Evolutionary conservation across 2,329 filamentous ascomycete genomes (phyloP).

Genomic region (Aspergillus carbonarius): DNA sequence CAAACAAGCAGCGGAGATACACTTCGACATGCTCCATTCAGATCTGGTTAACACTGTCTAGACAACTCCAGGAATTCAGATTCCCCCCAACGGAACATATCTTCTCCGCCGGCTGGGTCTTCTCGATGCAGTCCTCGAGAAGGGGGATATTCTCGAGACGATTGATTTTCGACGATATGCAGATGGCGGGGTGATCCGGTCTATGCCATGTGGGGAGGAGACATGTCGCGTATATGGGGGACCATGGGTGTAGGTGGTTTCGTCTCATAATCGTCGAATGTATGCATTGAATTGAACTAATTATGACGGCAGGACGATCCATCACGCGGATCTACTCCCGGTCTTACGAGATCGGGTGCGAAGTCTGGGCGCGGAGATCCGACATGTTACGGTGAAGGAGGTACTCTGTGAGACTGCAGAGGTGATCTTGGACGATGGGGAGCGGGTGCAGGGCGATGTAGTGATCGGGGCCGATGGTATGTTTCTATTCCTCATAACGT

Average conservation of each 20-base stretch:
- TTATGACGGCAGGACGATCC: neutral
- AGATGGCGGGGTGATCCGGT: neutral
- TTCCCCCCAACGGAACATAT: conserved; percentile 1
- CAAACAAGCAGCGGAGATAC: neutral
- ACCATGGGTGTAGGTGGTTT: neutral
- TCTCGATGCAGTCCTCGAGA: neutral
- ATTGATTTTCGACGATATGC: conserved; percentile 1
- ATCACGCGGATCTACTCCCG: neutral
- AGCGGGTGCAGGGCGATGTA: neutral
- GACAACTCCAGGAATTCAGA: neutral
- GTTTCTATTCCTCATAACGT: neutral
- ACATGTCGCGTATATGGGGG: neutral
- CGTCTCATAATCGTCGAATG: too few relatives aligned
- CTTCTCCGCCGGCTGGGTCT: neutral
- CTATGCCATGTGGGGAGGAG: conserved; percentile 1
- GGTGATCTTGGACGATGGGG: neutral
- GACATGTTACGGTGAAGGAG: neutral
- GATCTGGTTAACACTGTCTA: neutral
- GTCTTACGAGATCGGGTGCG: neutral
- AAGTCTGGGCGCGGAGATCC: neutral
- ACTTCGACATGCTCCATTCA: neutral
- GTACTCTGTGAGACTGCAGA: neutral
- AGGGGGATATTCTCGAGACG: neutral
- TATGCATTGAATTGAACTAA: neutral
- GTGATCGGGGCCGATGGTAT: neutral